Evolutionary conservation across 805 yeast genomes (phyloP), one percentile per base, ranked within the genome.

Genomic region (Jamesozyma spencerorum): DNA sequence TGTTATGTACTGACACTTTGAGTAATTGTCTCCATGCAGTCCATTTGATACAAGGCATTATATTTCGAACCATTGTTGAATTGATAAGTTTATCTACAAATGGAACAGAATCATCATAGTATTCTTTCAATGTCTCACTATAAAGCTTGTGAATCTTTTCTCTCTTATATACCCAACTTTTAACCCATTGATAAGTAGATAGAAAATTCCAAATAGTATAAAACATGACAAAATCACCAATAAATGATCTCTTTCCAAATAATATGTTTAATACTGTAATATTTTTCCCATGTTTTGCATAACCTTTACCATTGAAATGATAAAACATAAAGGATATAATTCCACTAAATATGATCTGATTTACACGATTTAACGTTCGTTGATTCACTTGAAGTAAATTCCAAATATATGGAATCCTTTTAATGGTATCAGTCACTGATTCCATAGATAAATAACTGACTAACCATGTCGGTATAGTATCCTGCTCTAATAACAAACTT

Each of bases 41-140:
- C 61, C 61, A 56, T 46, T 51, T 50, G 5, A 56, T 17, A 30
- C 55, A 42, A 10, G 54, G 54, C 4, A 46, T 22, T 3, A 55
- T 43, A 35, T 54, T 54, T 11, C 42, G 40, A 8, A 53, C 44
- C 11, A 54, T n/a, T 20, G 46, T 43, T 5, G 57, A 55, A 29
- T 51, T 47, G 37, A 53, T 40, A 24, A 54, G 36, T 37, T 51
- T 53, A 39, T 52, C 53, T 38, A 53, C 40, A 14, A 53, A 36
- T 6, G 56, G 53, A 28, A 3, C 13, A 15, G 26, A 13, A 13
- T 29, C 28, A 10, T 40, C 30, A 14, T 15, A 11, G n/a, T 28
- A 32, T 2, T 34, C 34, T 2, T 18, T 30, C 4, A 34, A 4
- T 5, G 24, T 29, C 11, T 34, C 24, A 7, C 28, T 13, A 14